Base-by-base conservation (phyloP, 2,329 filamentous ascomycete species). In the Cordyceps javanica region DNA sequence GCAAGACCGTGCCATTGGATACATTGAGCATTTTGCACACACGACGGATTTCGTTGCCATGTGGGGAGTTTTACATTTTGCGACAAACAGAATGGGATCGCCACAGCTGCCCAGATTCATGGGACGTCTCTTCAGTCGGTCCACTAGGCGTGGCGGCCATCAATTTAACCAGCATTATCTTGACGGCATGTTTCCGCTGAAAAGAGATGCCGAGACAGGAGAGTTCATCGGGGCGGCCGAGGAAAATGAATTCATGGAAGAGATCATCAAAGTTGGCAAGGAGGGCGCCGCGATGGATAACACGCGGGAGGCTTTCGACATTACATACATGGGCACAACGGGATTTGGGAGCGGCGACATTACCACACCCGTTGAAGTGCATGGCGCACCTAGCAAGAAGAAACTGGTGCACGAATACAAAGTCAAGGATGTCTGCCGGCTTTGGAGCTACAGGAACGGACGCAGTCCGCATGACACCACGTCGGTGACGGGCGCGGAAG, bases 21-120 rank as follows among this genome's bases (percentile, higher is more conserved):
- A 91, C 62, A 86, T 94, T 39, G 90, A 94, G 70, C 90, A 94
- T 70, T 94, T 92, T 65, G 87, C 86, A 3, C 88, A 92, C 67
- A 80, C 79, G 9, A 80, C 77, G 16, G 90, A 94, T 64, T 89
- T 90, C 62, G 88, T 93, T 2, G 81, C 88, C 4, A 74, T 85
- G 10, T 90, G 87, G 79, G 90, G 90, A 1, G 83, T 91, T 6
- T 74, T 93, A 36, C 81, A 89, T 67, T 91, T 89, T 66, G 76
- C 78, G 2, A 77, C 72, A 28, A 78, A 80, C 53, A 62, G 58
- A 14, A 69, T 72, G 66, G 66, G 64, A 19, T 70, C 68, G 1
- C 71, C 68, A 23, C 70, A 76, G 45, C 77, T 86, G 60, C 82
- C 84, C 52, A 78, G 83, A 44, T 87, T 86, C 66, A 76, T 85